A percentile compares a stretch with the other conserved stretches of the same genome.
These are phyloP conservation scores for Erigeron philadelphicus DNA, from an alignment of 140 eudicot genomes.

Conservation along the genomic window DNA sequence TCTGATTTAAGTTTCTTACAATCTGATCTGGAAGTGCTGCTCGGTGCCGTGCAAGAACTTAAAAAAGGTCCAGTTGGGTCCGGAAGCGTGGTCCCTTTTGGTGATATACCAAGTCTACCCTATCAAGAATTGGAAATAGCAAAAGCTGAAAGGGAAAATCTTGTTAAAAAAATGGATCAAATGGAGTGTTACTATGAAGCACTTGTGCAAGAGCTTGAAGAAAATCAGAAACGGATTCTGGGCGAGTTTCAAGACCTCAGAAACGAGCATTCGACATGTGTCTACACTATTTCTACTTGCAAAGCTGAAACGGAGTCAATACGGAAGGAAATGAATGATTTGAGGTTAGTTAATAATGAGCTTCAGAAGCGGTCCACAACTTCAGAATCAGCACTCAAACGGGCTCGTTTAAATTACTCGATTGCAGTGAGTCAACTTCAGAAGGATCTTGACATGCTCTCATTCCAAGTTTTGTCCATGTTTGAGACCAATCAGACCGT, in stretches of 20 bases:
- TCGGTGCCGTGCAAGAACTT: conserved; percentile 41
- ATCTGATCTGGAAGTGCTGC: conserved; percentile 55
- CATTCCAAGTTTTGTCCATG: conserved; percentile 84
- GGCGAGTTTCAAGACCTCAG: conserved; percentile 70
- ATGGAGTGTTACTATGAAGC: conserved; percentile 95
- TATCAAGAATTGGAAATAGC: conserved; percentile 55
- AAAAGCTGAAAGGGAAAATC: conserved; percentile 63
- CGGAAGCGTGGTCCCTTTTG: conserved; percentile 40
- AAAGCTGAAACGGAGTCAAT: conserved; percentile 52
- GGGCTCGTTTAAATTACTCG: conserved; percentile 90
- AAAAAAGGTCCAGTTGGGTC: conserved; percentile 36
- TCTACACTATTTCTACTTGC: conserved; percentile 28
- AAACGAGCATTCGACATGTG: conserved; percentile 65
- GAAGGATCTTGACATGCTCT: conserved; percentile 82
- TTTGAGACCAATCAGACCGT: conserved; percentile 80
- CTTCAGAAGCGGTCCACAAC: conserved; percentile 66
- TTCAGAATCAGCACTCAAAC: conserved; percentile 78
- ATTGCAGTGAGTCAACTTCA: conserved; percentile 90
- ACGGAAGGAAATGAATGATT: conserved; percentile 29
- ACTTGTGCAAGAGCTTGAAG: conserved; percentile 89
- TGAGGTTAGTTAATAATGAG: conserved; percentile 60
- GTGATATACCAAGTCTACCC: conserved; percentile 40
- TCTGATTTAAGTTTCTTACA: conserved; percentile 43
- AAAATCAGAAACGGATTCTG: conserved; percentile 75
- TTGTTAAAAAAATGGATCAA: conserved; percentile 67